Evolutionary conservation across 164 flowering plant genomes (phyloP).

Genomic region (Chimonanthus salicifolius): DNA sequence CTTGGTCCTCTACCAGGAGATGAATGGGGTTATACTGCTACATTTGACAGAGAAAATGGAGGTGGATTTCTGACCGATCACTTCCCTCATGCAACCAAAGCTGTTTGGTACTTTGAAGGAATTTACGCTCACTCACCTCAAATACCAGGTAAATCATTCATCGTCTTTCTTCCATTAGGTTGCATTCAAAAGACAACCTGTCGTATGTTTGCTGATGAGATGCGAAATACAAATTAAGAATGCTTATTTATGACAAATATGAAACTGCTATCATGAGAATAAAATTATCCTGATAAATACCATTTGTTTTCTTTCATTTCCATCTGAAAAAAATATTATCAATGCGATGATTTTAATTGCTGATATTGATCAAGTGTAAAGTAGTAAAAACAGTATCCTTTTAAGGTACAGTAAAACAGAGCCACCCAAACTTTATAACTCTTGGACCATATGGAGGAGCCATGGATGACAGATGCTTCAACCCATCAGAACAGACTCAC

Average conservation of each 20-base stretch:
- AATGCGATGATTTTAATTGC: no score
- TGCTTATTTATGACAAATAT: no score
- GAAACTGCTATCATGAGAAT: no score
- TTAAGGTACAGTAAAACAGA: no score
- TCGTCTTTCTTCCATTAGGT: neutral
- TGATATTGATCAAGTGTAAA: no score
- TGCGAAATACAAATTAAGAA: neutral
- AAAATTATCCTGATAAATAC: no score
- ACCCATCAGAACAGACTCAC: no score
- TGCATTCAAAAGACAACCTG: neutral
- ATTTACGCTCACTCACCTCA: conserved; percentile 93
- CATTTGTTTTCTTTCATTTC: no score
- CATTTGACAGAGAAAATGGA: conserved; percentile 91
- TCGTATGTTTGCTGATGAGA: neutral
- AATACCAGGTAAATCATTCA: conserved; percentile 59
- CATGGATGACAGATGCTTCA: no score
- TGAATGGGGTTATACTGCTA: conserved; percentile 93
- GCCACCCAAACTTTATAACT: no score
- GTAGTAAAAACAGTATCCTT: no score
- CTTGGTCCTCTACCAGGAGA: conserved; percentile 88
- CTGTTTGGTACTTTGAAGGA: conserved; percentile 96
- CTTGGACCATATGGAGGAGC: no score
- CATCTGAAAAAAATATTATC: conserved; percentile 11
- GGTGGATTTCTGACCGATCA: conserved; percentile 95
- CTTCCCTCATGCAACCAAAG: conserved; percentile 90